These are phyloP conservation scores for Wickerhamomyces silvicola DNA, from an alignment of 805 yeast species.

Conservation along the genomic window DNA sequence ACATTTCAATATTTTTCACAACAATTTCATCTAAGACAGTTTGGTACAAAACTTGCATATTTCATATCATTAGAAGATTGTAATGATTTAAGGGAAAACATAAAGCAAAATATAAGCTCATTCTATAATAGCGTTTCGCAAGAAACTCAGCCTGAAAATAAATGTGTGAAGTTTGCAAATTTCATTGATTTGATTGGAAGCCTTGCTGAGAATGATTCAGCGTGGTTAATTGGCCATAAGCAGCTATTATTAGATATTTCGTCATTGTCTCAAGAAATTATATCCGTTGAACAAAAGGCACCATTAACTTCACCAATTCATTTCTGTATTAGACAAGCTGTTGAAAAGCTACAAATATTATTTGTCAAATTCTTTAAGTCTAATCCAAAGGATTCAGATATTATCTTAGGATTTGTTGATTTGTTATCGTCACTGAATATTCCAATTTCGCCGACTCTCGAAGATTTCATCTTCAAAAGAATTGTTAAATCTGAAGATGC, in stretches of 20 bases:
- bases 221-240: conserved; percentile 54
- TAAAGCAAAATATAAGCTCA: conserved; percentile 44
- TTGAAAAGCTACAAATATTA: conserved; percentile 50
- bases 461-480: conserved; percentile 49
- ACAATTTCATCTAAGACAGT: conserved; percentile 55
- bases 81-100: conserved; percentile 46
- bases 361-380: conserved; percentile 33
- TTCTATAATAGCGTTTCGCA: conserved; percentile 42
- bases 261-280: conserved; percentile 37
- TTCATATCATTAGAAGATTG: conserved; percentile 54
- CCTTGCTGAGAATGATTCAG: conserved; percentile 39
- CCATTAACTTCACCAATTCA: conserved; percentile 53
- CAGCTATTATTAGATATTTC: conserved; percentile 38
- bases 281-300: conserved; percentile 32
- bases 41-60: conserved; percentile 60
- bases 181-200: conserved; percentile 59
- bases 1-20: conserved; percentile 63
- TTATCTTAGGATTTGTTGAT: conserved; percentile 35
- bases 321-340: conserved; percentile 66
- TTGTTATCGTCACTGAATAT: conserved; percentile 39
- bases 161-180: conserved; percentile 65
- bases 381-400: conserved; percentile 30
- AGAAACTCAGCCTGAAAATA: conserved; percentile 46
- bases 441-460: conserved; percentile 40
- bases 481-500: conserved; percentile 47